phyloP scores from a whole-genome alignment of 2,329 filamentous ascomycete species.

The Lachnellula cervina region DNA sequence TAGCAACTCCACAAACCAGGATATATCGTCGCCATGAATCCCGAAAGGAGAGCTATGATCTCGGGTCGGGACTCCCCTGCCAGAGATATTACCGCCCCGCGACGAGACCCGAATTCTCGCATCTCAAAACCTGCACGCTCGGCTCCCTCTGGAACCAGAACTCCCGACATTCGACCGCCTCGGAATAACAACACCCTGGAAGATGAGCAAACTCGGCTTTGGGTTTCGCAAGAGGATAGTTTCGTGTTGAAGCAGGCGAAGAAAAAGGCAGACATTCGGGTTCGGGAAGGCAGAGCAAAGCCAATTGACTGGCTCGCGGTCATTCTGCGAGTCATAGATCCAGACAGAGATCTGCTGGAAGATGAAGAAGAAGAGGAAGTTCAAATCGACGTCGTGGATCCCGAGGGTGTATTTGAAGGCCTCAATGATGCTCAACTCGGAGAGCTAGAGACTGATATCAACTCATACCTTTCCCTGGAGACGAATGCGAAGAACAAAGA shows the following conservation, averaged over 20 bases:
- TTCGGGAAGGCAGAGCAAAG: conserved; percentile 84
- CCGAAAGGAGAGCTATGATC: conserved; percentile 29
- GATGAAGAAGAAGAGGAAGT: conserved; percentile 70
- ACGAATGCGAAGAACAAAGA: conserved; percentile 70
- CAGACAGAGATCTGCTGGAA: conserved; percentile 78
- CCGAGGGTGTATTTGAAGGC: conserved; percentile 73
- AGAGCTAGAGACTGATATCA: conserved; percentile 78
- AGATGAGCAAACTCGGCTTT: conserved; percentile 73
- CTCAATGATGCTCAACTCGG: conserved; percentile 62
- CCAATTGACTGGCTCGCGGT: conserved; percentile 93
- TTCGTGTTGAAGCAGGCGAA: conserved; percentile 97
- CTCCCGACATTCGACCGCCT: conserved; percentile 24
- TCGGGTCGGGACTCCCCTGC: conserved; percentile 33
- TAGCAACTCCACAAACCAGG: neutral
- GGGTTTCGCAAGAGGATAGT: conserved; percentile 90
- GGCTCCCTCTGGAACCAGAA: conserved; percentile 27
- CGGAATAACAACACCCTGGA: conserved; percentile 35
- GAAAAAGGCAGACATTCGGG: conserved; percentile 94
- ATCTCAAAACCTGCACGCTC: conserved; percentile 46
- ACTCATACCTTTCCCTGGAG: conserved; percentile 76
- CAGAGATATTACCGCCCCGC: conserved; percentile 51
- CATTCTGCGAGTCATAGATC: conserved; percentile 81
- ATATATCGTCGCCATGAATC: conserved; percentile 22
- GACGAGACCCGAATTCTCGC: conserved; percentile 50
- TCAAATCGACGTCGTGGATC: conserved; percentile 71